Evolutionary conservation across 768 basidiomycete genomes (phyloP).

Genomic region (Suillus hirtellus): DNA sequence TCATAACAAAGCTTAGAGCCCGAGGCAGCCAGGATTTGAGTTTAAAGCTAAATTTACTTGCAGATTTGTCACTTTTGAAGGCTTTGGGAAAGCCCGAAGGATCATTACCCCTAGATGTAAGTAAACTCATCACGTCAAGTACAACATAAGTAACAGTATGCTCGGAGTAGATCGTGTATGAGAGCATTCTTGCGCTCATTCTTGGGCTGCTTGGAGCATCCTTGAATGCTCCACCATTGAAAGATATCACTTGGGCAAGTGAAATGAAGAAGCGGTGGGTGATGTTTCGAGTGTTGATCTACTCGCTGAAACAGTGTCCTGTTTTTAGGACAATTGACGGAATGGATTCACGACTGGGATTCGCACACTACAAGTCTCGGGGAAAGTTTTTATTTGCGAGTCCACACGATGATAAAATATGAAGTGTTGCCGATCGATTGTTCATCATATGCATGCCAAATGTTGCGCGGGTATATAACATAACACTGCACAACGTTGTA

Average conservation of each 20-base stretch:
- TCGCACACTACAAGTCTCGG: conserved; percentile 63
- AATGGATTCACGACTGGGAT: conserved; percentile 67
- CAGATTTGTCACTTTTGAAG: conserved; percentile 78
- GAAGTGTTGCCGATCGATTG: conserved; percentile 1
- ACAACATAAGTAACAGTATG: neutral
- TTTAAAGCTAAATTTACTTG: conserved; percentile 8
- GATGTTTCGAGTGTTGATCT: neutral
- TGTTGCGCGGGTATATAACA: conserved; percentile 4
- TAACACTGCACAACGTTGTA: neutral
- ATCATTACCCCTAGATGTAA: conserved; percentile 62
- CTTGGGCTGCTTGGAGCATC: conserved; percentile 73
- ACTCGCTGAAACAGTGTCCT: neutral
- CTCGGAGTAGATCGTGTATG: conserved; percentile 57
- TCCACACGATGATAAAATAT: conserved; percentile 10
- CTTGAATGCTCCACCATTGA: conserved; percentile 65
- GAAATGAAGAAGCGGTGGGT: conserved; percentile 83
- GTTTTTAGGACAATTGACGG: conserved; percentile 65
- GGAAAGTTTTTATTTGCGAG: conserved; percentile 38
- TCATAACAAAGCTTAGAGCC: neutral
- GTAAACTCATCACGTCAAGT: conserved; percentile 15
- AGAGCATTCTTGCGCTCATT: conserved; percentile 63
- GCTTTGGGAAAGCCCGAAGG: conserved; percentile 73
- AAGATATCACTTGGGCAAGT: conserved; percentile 86
- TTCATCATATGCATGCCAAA: conserved; percentile 1
- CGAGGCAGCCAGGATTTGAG: conserved; percentile 6